phyloP scores from a whole-genome alignment of 1,139 yeast species.

The Hansenula sp. region DNA sequence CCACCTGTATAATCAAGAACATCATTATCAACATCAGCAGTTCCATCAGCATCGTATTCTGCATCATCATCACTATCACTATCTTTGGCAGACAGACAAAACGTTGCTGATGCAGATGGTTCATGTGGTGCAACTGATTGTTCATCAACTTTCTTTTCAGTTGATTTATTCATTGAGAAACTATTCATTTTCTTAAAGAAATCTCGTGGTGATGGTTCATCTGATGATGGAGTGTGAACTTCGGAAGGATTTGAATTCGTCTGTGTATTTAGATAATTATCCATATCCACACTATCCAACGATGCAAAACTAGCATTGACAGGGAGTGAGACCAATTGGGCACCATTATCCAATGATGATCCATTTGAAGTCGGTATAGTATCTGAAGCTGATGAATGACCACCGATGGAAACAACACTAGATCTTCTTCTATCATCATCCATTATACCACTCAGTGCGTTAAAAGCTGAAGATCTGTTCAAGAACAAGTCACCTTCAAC shows the following conservation, averaged over 20 bases:
- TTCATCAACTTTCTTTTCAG: conserved; percentile 12
- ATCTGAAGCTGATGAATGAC: conserved; percentile 4
- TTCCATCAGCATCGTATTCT: too few relatives aligned
- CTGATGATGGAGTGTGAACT: neutral
- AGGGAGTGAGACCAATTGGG: conserved; percentile 37
- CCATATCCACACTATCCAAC: conserved; percentile 67
- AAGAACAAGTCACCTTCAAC: conserved; percentile 54
- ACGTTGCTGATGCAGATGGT: conserved; percentile 6
- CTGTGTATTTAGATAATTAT: conserved; percentile 30
- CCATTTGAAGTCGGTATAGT: conserved; percentile 16
- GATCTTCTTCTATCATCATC: conserved; percentile 39
- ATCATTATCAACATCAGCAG: conserved; percentile 8
- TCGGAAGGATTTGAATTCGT: neutral
- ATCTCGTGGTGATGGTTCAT: conserved; percentile 3
- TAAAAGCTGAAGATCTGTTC: conserved; percentile 44
- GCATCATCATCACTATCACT: conserved; percentile 7
- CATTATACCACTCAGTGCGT: conserved; percentile 44
- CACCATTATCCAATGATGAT: conserved; percentile 14
- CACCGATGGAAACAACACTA: conserved; percentile 12
- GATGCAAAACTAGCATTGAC: conserved; percentile 75
- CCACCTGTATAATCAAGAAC: neutral
- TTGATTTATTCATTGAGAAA: conserved; percentile 15
- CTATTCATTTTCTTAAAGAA: conserved; percentile 12
- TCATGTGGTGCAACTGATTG: conserved; percentile 18
- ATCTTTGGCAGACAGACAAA: conserved; percentile 6